Conservation (phyloP, 805 yeast species). For the Kuraishia molischiana region DNA sequence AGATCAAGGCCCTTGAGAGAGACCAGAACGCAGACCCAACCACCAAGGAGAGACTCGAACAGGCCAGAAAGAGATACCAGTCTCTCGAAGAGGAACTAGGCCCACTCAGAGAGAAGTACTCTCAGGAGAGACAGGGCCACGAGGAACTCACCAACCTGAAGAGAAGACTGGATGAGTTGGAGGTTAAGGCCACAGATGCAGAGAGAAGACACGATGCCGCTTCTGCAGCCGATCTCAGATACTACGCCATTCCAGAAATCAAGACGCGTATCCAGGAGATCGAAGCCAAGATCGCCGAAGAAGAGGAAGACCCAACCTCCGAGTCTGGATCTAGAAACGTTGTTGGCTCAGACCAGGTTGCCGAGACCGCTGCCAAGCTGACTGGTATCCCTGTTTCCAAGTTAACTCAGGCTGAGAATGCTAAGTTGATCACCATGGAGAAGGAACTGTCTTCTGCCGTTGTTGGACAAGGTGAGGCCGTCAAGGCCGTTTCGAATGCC, state of each 20-base stretch:
- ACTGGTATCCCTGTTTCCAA: constrained; percentile 96
- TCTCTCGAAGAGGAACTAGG: constrained; percentile 74
- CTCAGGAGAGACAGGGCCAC: constrained; percentile 83
- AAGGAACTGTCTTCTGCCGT: constrained; percentile 70
- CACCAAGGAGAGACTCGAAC: constrained; percentile 76
- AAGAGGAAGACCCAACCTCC: constrained; percentile 33
- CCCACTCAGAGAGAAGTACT: constrained; percentile 79
- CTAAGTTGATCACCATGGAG: constrained; percentile 93
- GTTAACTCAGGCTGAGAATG: constrained; percentile 89
- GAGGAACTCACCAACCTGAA: constrained; percentile 85
- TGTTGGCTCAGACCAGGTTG: constrained; percentile 50
- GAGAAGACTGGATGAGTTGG: constrained; percentile 85
- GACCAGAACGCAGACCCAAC: constrained; percentile 78
- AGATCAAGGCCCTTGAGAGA: constrained; percentile 93
- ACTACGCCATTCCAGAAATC: constrained; percentile 94
- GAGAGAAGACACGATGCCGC: constrained; percentile 94
- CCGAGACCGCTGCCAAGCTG: constrained; percentile 85
- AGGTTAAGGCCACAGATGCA: constrained; percentile 89
- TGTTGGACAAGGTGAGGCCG: constrained; percentile 94
- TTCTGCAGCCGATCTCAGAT: constrained; percentile 91
- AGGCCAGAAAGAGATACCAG: constrained; percentile 72
- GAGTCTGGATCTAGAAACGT: constrained; percentile 75
- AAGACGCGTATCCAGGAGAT: constrained; percentile 63
- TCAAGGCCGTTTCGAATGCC: constrained; percentile 92
- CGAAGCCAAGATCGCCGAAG: constrained; percentile 72